These are phyloP conservation scores for Tricholoma hemisulphureum DNA, from an alignment of 768 basidiomycete species.

Conservation along the genomic window DNA sequence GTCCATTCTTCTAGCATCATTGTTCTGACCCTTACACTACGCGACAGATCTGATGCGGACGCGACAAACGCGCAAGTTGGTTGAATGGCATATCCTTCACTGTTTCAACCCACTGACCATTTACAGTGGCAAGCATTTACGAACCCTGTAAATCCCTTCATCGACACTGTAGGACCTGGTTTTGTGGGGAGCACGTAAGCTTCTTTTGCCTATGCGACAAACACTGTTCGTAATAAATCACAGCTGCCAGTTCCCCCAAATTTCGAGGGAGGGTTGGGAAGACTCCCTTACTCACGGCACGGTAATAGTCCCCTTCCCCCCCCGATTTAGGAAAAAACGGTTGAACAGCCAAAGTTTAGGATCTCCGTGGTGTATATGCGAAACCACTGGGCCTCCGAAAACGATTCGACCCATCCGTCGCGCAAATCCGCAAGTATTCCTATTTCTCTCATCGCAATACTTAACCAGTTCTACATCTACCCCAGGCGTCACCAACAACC, in stretches of 20 bases:
- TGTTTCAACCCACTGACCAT: not conserved
- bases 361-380: slow-evolving; percentile 46
- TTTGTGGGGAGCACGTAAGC: slow-evolving; percentile 44
- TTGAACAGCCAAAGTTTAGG: slow-evolving; percentile 28
- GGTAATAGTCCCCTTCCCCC: slow-evolving; percentile 21
- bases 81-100: not conserved
- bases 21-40: not conserved
- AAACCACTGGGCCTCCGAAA: slow-evolving; percentile 36
- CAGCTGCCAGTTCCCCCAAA: slow-evolving; percentile 52
- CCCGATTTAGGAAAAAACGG: too few relatives aligned
- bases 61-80: slow-evolving; percentile 36
- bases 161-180: slow-evolving; percentile 39
- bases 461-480: not conserved
- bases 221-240: not conserved
- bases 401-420: slow-evolving; percentile 30
- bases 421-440: slow-evolving; percentile 3
- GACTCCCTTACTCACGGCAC: slow-evolving; percentile 45
- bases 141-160: slow-evolving; percentile 42
- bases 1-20: not conserved
- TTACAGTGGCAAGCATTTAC: slow-evolving; percentile 44
- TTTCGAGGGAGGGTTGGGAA: slow-evolving; percentile 42
- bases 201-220: not conserved
- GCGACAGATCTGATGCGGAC: slow-evolving; percentile 21
- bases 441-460: not conserved
- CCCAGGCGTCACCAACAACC: slow-evolving; percentile 51